A percentile compares a stretch with the other conserved stretches of the same genome.
phyloP scores from a whole-genome alignment of 306 rosid genomes.

The Hippophae rhamnoides region DNA sequence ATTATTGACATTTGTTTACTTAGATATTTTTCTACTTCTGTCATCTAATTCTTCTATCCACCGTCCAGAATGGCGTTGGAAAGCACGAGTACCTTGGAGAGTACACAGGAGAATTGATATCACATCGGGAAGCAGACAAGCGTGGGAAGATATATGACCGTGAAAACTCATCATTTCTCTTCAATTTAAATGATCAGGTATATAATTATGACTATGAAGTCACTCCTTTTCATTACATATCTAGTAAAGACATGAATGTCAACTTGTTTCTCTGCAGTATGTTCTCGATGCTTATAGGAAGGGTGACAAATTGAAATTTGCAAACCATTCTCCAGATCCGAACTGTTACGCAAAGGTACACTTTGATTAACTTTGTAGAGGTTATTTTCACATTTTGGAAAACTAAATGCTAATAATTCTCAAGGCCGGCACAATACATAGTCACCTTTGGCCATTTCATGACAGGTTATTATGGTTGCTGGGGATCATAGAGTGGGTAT shows the following conservation, averaged over 20 bases:
- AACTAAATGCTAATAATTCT: no score
- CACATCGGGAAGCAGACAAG: conserved; percentile 95
- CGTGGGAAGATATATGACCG: conserved; percentile 99
- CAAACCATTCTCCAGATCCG: conserved; percentile 96
- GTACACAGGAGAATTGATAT: conserved; percentile 95
- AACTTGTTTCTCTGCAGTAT: conserved; percentile 47
- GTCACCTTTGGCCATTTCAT: conserved; percentile 1
- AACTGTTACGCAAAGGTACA: conserved; percentile 95
- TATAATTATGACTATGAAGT: conserved; percentile 8
- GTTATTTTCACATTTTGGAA: background rate
- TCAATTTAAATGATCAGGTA: conserved; percentile 98
- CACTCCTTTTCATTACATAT: background rate
- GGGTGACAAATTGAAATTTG: conserved; percentile 96
- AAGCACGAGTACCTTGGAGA: conserved; percentile 99
- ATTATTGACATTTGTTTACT: conserved; percentile 6
- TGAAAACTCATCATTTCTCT: conserved; percentile 95
- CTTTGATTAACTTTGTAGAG: background rate
- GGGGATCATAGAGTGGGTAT: conserved; percentile 99
- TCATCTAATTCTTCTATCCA: conserved; percentile 28
- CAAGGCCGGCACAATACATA: no score
- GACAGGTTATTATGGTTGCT: conserved; percentile 96
- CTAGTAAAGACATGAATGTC: background rate
- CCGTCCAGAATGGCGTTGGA: conserved; percentile 79
- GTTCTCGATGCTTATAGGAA: conserved; percentile 97
- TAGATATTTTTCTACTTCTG: conserved; percentile 7